Conservation (phyloP, 495 filamentous ascomycete species). For the Cercophora samala region DNA sequence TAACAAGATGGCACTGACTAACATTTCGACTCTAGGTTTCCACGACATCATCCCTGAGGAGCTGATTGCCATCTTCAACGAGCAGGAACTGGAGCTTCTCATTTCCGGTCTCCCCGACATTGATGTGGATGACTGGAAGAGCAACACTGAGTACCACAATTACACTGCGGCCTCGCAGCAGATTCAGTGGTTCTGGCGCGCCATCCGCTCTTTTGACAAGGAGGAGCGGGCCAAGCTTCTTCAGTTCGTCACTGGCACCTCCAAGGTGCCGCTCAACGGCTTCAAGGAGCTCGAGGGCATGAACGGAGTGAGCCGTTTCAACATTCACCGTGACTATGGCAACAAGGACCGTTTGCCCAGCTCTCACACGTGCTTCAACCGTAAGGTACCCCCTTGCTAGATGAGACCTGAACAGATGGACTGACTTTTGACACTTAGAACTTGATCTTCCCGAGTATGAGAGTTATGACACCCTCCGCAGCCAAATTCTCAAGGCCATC, state of each 20-base stretch:
- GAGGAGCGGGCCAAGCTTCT: conserved; percentile 96
- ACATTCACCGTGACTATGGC: conserved; percentile 97
- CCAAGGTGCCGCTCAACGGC: conserved; percentile 96
- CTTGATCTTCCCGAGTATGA: conserved; percentile 99
- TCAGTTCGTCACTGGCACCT: conserved; percentile 97
- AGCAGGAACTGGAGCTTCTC: conserved; percentile 93
- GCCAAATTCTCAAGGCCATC: conserved; percentile 88
- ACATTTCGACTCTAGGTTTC: conserved; percentile 60
- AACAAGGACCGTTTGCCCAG: conserved; percentile 95
- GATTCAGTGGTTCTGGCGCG: conserved; percentile 99
- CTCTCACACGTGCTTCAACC: conserved; percentile 98
- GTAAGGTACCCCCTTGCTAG: conserved; percentile 58
- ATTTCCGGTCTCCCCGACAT: conserved; percentile 98
- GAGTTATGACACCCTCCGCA: conserved; percentile 84
- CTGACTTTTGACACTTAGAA: conserved; percentile 51
- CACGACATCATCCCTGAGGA: conserved; percentile 96
- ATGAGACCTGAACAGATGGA: conserved; percentile 33
- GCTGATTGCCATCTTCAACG: conserved; percentile 95
- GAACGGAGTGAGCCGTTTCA: conserved; percentile 98
- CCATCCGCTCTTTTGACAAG: conserved; percentile 96
- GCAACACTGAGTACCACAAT: conserved; percentile 97
- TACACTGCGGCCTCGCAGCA: conserved; percentile 92
- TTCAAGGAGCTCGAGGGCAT: conserved; percentile 99
- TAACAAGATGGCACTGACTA: conserved; percentile 18
- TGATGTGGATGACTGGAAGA: conserved; percentile 98